These are phyloP conservation scores for Zostera marina DNA, from an alignment of 116 monocot genomes.

Conservation along the genomic window DNA sequence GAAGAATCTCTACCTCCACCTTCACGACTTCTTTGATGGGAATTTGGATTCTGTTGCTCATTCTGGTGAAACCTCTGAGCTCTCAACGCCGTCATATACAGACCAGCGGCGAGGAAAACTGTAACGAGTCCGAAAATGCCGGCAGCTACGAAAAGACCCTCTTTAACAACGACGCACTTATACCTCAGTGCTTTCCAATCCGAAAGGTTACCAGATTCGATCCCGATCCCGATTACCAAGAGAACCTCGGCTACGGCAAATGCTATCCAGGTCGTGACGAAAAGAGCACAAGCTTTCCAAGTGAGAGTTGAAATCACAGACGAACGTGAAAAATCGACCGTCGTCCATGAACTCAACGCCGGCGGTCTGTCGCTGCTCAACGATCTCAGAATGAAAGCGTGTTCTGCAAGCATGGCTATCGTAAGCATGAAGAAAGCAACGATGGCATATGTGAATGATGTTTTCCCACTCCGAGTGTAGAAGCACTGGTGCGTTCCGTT, in stretches of 20 bases:
- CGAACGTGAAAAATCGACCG: not conserved
- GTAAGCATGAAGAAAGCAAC: conserved; percentile 64
- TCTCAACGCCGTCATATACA: conserved; percentile 52
- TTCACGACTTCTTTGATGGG: not conserved
- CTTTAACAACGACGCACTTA: conserved; percentile 36
- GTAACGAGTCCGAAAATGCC: conserved; percentile 61
- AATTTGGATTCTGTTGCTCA: conserved; percentile 4
- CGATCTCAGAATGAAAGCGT: conserved; percentile 60
- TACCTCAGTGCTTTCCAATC: conserved; percentile 37
- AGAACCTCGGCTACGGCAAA: conserved; percentile 73
- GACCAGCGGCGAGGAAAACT: conserved; percentile 56
- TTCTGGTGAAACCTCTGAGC: conserved; percentile 8
- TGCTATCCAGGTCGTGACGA: conserved; percentile 47
- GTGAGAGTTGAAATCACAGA: conserved; percentile 20
- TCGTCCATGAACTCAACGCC: conserved; percentile 8
- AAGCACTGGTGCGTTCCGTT: conserved; percentile 24
- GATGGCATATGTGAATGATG: conserved; percentile 36
- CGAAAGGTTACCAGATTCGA: conserved; percentile 52
- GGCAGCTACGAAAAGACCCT: conserved; percentile 53
- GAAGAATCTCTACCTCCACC: too few species aligned
- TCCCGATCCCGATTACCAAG: conserved; percentile 48
- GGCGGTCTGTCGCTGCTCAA: conserved; percentile 22
- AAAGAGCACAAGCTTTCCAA: conserved; percentile 32
- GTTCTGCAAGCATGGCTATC: conserved; percentile 53
- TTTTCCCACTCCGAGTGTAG: conserved; percentile 53